phyloP scores from a whole-genome alignment of 495 filamentous ascomycete genomes.

The Trichoderma gamsii region DNA sequence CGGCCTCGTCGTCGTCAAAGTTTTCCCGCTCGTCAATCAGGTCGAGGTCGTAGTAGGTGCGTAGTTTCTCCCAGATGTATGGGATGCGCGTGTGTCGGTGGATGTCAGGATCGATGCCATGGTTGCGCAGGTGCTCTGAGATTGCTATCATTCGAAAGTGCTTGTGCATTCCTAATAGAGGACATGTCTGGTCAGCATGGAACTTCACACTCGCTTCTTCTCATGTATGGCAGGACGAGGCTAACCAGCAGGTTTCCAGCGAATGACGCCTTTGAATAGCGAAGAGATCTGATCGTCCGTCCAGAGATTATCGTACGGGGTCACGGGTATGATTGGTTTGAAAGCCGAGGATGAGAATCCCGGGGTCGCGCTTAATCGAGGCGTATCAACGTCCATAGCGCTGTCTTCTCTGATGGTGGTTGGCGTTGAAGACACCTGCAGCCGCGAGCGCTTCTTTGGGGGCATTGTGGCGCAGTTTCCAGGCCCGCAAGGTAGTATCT shows the following conservation, averaged over 20 bases:
- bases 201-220: background rate
- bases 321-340: constrained; percentile 34
- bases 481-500: background rate
- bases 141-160: constrained; percentile 94
- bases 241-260: constrained; percentile 90
- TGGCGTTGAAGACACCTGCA: constrained; percentile 28
- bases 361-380: constrained; percentile 23
- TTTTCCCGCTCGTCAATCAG: constrained; percentile 81
- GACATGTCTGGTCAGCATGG: background rate
- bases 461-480: constrained; percentile 49
- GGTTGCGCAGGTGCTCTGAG: constrained; percentile 74
- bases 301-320: constrained; percentile 66
- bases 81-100: constrained; percentile 78
- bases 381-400: constrained; percentile 47
- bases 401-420: constrained; percentile 44
- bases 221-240: background rate
- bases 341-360: background rate
- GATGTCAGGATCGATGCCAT: constrained; percentile 66
- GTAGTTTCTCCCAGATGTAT: constrained; percentile 86
- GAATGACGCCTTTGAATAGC: constrained; percentile 80
- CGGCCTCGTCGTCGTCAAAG: constrained; percentile 50
- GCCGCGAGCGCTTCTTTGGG: constrained; percentile 59
- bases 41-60: constrained; percentile 78
- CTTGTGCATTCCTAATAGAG: constrained; percentile 81
- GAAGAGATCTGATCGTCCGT: constrained; percentile 91